A percentile compares a stretch with the other conserved stretches of the same genome.
Evolutionary conservation across 495 filamentous ascomycete genomes (phyloP).

Genomic region (Lophiotrema nucula): DNA sequence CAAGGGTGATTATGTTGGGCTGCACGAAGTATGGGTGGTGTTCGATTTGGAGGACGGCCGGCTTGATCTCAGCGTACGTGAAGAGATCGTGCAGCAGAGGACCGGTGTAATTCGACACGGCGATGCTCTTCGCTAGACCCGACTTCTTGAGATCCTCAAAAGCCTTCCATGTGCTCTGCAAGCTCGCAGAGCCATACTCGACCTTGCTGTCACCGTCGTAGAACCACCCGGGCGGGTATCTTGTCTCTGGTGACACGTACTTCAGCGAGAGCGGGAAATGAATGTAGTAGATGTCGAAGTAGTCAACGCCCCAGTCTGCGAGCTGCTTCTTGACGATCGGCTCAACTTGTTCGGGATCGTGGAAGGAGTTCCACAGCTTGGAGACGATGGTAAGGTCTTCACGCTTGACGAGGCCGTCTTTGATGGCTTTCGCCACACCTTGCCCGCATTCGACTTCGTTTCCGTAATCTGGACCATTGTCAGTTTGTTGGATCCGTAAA

Average conservation of each 20-base stretch:
- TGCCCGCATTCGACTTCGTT: conserved; percentile 54
- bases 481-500: not conserved
- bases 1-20: conserved; percentile 68
- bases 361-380: conserved; percentile 70
- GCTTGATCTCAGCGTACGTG: conserved; percentile 74
- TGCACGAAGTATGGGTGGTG: conserved; percentile 97
- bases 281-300: conserved; percentile 70
- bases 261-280: conserved; percentile 56
- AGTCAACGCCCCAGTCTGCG: conserved; percentile 59
- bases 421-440: conserved; percentile 48
- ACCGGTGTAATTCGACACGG: conserved; percentile 85
- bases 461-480: conserved; percentile 45
- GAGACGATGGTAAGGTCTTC: conserved; percentile 66
- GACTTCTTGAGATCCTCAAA: conserved; percentile 75
- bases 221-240: conserved; percentile 51
- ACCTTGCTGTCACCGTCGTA: conserved; percentile 54
- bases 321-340: conserved; percentile 61
- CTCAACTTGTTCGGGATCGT: conserved; percentile 61
- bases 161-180: conserved; percentile 86
- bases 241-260: conserved; percentile 41
- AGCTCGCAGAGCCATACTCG: conserved; percentile 62
- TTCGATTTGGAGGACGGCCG: conserved; percentile 88
- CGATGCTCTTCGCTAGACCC: conserved; percentile 73
- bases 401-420: conserved; percentile 54
- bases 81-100: conserved; percentile 81